A percentile compares a stretch with the other conserved stretches of the same genome.
Conservation (phyloP, 2,329 filamentous ascomycete species). For the Fusarium falciforme region DNA sequence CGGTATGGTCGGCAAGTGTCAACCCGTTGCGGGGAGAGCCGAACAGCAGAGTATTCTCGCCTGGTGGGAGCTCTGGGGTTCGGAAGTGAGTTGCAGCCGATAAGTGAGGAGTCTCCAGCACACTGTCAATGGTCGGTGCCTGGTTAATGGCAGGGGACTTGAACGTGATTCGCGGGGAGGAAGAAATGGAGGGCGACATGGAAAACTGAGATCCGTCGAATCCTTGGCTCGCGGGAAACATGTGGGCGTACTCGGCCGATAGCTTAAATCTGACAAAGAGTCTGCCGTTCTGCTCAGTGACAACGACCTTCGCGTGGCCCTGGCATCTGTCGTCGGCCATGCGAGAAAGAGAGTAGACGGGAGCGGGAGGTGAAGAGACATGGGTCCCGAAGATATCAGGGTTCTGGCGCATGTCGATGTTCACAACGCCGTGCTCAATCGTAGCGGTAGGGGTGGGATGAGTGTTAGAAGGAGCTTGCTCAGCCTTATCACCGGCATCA, state of each 20-base stretch:
- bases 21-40: not conserved
- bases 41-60: constrained; percentile 20
- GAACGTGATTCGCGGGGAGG: constrained; percentile 38
- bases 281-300: constrained; percentile 44
- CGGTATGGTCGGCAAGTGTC: not conserved
- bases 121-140: not conserved
- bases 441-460: constrained; percentile 5
- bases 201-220: constrained; percentile 43
- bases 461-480: not conserved
- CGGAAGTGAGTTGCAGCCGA: not conserved
- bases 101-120: not conserved
- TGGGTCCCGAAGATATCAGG: constrained; percentile 50
- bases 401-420: constrained; percentile 50
- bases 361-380: constrained; percentile 20
- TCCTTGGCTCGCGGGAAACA: constrained; percentile 47
- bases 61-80: constrained; percentile 19
- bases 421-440: constrained; percentile 41
- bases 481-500: not conserved
- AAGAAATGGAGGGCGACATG: constrained; percentile 38
- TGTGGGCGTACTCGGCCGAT: constrained; percentile 44
- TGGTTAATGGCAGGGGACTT: not conserved
- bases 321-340: constrained; percentile 43
- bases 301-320: constrained; percentile 47
- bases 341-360: constrained; percentile 42
- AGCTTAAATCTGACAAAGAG: constrained; percentile 55